Conservation (phyloP, 371 early-diverging fungal species). For the Lichtheimia ornata region DNA sequence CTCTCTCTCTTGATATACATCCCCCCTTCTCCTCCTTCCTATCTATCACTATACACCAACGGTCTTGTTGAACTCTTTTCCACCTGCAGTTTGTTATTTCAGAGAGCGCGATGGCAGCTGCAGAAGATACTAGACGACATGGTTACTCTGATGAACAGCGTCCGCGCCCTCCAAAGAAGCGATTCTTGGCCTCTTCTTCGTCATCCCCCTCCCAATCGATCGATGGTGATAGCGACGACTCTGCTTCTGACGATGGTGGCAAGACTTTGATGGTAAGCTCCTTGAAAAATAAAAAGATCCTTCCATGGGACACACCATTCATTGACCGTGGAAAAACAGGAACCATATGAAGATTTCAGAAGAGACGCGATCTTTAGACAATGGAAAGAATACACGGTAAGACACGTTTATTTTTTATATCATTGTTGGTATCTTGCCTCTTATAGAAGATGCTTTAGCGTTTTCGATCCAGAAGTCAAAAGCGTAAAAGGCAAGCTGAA, state of each 20-base stretch:
- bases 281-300: too few relatives aligned
- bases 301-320: too few relatives aligned
- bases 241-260: conserved; percentile 18
- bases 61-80: too few relatives aligned
- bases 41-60: too few relatives aligned
- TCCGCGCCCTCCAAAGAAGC: conserved; percentile 26
- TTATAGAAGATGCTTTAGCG: conserved; percentile 9
- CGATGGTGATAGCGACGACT: conserved; percentile 10
- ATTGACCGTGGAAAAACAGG: conserved; percentile 7
- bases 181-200: conserved; percentile 16
- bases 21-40: too few relatives aligned
- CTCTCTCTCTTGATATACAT: too few relatives aligned
- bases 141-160: conserved; percentile 14
- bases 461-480: conserved; percentile 12
- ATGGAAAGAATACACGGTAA: conserved; percentile 32
- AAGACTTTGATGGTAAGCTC: conserved; percentile 17
- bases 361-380: conserved; percentile 26
- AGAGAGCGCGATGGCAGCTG: conserved; percentile 16
- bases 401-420: neutral
- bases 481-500: conserved; percentile 10
- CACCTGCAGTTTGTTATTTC: neutral
- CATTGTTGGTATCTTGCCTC: neutral
- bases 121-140: conserved; percentile 17
- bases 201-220: conserved; percentile 18
- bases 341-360: conserved; percentile 21